Evolutionary conservation across 441 rosid species (phyloP).

Genomic region (Pelargonium myrrhifolium): DNA sequence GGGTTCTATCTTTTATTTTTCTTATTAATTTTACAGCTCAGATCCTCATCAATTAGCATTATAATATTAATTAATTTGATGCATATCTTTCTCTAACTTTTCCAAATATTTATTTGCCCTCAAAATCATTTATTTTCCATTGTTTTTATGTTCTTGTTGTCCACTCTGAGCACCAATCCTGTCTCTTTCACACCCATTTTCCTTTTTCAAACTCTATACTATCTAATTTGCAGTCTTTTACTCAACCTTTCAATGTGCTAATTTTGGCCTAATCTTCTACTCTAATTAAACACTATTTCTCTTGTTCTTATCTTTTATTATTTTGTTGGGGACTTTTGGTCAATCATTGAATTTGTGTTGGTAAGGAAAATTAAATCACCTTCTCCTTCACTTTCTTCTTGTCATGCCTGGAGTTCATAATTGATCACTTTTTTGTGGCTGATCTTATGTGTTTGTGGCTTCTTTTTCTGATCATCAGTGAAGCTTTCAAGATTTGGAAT

Average conservation of each 20-base stretch:
- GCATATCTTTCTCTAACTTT: background rate
- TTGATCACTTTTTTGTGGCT: too few relatives aligned
- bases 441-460: too few relatives aligned
- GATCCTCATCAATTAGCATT: constrained; percentile 18
- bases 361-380: constrained; percentile 14
- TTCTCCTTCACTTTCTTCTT: too few relatives aligned
- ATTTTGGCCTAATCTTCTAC: constrained; percentile 21
- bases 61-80: background rate
- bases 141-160: background rate
- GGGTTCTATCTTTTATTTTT: background rate
- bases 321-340: constrained; percentile 4
- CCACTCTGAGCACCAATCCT: background rate
- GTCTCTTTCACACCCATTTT: constrained; percentile 22
- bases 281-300: constrained; percentile 21
- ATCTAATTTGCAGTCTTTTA: constrained; percentile 20
- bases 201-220: constrained; percentile 5
- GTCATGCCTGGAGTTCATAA: too few relatives aligned
- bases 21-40: constrained; percentile 18
- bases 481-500: too few relatives aligned
- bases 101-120: background rate
- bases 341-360: constrained; percentile 11
- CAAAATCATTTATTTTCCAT: background rate
- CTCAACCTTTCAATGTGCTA: constrained; percentile 7
- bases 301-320: too few relatives aligned
- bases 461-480: background rate